phyloP scores from a whole-genome alignment of 1,284 basidiomycete species.

The Phaffia rhodozyma region DNA sequence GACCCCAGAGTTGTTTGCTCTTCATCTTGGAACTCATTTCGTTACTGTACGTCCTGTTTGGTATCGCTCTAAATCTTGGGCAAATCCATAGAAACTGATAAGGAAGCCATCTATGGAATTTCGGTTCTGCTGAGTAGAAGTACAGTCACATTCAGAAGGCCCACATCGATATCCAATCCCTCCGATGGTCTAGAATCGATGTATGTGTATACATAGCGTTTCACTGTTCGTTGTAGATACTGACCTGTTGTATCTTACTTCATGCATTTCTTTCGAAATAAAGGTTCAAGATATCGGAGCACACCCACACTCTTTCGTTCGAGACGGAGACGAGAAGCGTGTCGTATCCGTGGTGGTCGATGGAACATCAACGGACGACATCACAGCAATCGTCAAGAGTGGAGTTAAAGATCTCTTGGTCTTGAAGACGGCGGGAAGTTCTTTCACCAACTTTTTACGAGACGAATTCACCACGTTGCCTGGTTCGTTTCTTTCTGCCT shows the following conservation, averaged over 20 bases:
- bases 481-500: conserved; percentile 29
- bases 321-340: conserved; percentile 84
- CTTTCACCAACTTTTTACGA: conserved; percentile 67
- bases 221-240: conserved; percentile 1
- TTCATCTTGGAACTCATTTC: conserved; percentile 74
- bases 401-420: conserved; percentile 73
- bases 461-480: conserved; percentile 81
- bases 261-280: not conserved
- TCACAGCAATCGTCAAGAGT: conserved; percentile 48
- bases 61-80: too few relatives aligned
- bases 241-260: not conserved
- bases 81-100: too few relatives aligned
- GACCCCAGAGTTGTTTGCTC: conserved; percentile 68
- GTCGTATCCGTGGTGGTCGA: conserved; percentile 58
- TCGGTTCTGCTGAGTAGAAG: conserved; percentile 34
- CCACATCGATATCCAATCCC: conserved; percentile 62
- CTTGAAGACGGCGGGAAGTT: conserved; percentile 77
- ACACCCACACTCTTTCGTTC: conserved; percentile 71
- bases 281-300: conserved; percentile 34
- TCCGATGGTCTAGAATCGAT: conserved; percentile 74
- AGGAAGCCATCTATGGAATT: too few relatives aligned
- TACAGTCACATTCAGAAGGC: conserved; percentile 69
- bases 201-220: conserved; percentile 31
- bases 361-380: conserved; percentile 35
- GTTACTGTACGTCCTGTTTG: conserved; percentile 36